Evolutionary conservation across 257 asterid species (phyloP), one percentile per base, ranked within the genome.

Genomic region (Voacanga thouarsii): DNA sequence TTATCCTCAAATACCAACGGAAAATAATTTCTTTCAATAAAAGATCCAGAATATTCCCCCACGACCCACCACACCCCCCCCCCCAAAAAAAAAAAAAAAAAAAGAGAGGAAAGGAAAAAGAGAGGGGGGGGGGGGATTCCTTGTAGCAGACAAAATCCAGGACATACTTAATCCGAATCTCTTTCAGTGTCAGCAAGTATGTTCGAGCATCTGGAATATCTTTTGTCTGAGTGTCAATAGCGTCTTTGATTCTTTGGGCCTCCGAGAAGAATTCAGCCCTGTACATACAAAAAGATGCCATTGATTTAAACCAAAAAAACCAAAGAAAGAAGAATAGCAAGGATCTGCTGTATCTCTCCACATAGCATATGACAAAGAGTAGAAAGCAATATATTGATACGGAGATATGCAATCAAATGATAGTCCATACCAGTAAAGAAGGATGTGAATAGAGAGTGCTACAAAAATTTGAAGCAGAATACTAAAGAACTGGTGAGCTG

Each of bases 151-250:
- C n/a, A 19, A 57, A 57, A 4, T 5, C 26, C 68, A 51, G 77
- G 68, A 84, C 94, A 80, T 92, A 95, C 99, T 91, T 95, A 83
- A 87, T 84, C 79, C 98, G 87, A 45, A 95, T 91, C 83, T 95
- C 98, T 89, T 91, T 84, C 86, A 91, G 69, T 4, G 90, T 92
- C 82, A 89, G 85, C 80, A 95, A 82, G 82, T 90, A 95, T 76
- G 99, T 85, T 51, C 99, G 89, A 67, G 92, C 97, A 86, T 95
- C 98, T 83, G 96, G 94, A 78, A 95, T 92, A 75, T 84, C 96
- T 77, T 88, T 85, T 71, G 98, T 95, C 74, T 84, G 86, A 80
- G 92, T 78, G 37, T 89, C 90, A 83, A 95, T 91, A 70, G 96
- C 87, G 90, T 84, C 86, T 73, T 95, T 88, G 84, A 91, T 93